Base-by-base conservation (phyloP, 108 stramenopile species). In the Nannochloropsis gaditana region DNA sequence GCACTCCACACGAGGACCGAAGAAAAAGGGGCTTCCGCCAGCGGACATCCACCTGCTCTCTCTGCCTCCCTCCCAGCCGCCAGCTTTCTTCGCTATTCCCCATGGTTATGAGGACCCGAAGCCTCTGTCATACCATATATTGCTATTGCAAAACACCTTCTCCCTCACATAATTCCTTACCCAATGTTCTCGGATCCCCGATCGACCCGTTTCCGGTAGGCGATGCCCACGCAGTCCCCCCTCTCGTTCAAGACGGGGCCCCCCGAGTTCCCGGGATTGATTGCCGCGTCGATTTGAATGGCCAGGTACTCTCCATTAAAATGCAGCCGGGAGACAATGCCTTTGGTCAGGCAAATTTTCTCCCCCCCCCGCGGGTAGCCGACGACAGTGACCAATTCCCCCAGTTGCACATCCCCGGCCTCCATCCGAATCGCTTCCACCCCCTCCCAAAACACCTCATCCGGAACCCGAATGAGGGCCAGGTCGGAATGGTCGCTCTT, bases 281-380 rank as follows among this genome's bases (percentile, higher is more conserved):
- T 93, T n/a, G 93, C 93, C 11, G 93, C 93, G 85, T 93, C 93
- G 84, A 93, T 93, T 84, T 94, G 93, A 42, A 94, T 92, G 43
- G 93, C 82, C 47, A 94, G 80, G 41, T 93, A 83, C 44, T 90
- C 86, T 84, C 80, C 84, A 85, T 45, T 88, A 73, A 73, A 73
- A 81, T 90, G 89, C 73, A 93, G 89, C 9, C 93, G 88, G 41
- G 91, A 92, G 11, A 94, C 93, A 43, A 93, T 93, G 19, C 93
- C 93, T 8, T 92, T 79, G 11, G 93, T 93, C 11, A 93, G 91
- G 73, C 84, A 86, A 45, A 93, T 92, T 41, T 90, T 91, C 59
- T 89, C 89, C 42, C 93, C 93, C 11, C 93, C 93, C 15, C 87
- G 84, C 9, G 93, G 93, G 87, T 93, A 94, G 11, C 93, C 93